phyloP scores from a whole-genome alignment of 441 rosid genomes.

The Euphorbia schlechtendalii region DNA sequence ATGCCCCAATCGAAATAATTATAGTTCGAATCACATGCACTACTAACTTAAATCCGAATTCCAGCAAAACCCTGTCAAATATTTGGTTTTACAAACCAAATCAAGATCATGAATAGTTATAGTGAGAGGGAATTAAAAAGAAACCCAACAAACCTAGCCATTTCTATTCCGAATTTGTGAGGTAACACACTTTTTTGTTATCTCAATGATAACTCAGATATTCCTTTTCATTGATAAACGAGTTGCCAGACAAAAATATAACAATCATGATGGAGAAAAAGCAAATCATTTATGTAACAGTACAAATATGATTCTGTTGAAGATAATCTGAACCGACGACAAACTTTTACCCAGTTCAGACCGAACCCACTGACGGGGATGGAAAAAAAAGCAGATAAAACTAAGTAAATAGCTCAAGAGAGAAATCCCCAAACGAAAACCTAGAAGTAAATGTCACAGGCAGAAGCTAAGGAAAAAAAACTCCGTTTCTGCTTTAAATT shows the following conservation, averaged over 20 bases:
- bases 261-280: background rate
- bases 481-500: background rate
- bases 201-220: background rate
- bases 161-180: background rate
- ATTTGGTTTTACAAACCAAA: background rate
- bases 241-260: background rate
- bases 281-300: background rate
- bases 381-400: background rate
- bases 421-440: background rate
- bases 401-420: background rate
- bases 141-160: no score
- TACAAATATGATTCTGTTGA: background rate
- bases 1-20: background rate
- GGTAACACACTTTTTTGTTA: background rate
- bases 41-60: background rate
- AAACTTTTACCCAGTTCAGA: background rate
- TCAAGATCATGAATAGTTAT: background rate
- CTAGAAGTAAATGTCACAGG: background rate
- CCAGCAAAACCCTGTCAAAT: background rate
- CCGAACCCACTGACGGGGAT: background rate
- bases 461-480: background rate
- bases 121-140: background rate
- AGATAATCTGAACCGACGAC: background rate
- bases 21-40: background rate
- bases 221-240: background rate